Evolutionary conservation across 495 filamentous ascomycete species (phyloP).

Genomic region (Tuber magnatum): DNA sequence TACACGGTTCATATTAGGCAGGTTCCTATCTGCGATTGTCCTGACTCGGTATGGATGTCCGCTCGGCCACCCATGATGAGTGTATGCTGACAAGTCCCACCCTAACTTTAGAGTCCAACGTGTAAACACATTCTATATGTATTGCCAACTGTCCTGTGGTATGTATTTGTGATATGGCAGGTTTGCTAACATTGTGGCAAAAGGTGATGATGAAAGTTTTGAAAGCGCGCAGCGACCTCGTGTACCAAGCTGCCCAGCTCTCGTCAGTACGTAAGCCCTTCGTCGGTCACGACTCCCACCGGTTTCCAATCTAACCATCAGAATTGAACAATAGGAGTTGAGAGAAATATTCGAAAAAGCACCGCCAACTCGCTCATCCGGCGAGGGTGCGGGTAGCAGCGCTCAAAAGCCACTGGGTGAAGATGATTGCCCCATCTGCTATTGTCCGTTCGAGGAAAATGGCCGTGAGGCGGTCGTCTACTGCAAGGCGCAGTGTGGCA

Average conservation of each 20-base stretch:
- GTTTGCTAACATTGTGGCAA: conserved; percentile 1
- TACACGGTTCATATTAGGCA: conserved; percentile 54
- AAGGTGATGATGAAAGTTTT: conserved; percentile 56
- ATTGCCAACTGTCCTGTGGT: conserved; percentile 19
- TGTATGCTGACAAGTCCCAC: not conserved
- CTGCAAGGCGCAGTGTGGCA: conserved; percentile 58
- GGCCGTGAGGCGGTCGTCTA: conserved; percentile 54
- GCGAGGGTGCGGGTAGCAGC: conserved; percentile 38
- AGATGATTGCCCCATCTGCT: conserved; percentile 65
- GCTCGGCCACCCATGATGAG: not conserved
- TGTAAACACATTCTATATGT: conserved; percentile 67
- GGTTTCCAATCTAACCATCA: not conserved
- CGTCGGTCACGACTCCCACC: conserved; percentile 1
- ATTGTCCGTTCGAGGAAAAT: conserved; percentile 51
- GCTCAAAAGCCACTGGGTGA: conserved; percentile 46
- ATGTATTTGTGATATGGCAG: not conserved
- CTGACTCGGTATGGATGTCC: conserved; percentile 46
- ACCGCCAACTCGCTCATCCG: conserved; percentile 38
- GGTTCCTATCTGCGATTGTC: conserved; percentile 53
- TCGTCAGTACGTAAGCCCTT: conserved; percentile 43
- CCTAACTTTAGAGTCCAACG: conserved; percentile 46
- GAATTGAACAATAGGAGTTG: conserved; percentile 47
- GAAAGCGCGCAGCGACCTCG: conserved; percentile 52
- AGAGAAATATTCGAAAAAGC: conserved; percentile 48
- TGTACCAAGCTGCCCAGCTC: conserved; percentile 61